phyloP scores from a whole-genome alignment of 129 eudicot genomes.

The Daucus carota region DH1_v3.0 NC_030384.2:35690501-35691000 shows the following conservation, averaged over 20 bases:
- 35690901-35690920: not conserved
- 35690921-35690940: not conserved
- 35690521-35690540: not conserved
- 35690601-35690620: constrained; percentile 87
- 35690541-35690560: not conserved
- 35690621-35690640: constrained; percentile 83
- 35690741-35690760: constrained; percentile 71
- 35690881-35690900: not conserved
- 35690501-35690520: not conserved
- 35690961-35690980: not conserved
- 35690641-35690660: constrained; percentile 70
- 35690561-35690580: no score
- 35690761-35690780: constrained; percentile 62
- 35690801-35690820: constrained; percentile 37
- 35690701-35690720: constrained; percentile 75
- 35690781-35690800: constrained; percentile 40
- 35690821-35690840: constrained; percentile 14
- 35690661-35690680: constrained; percentile 32
- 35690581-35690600: no score
- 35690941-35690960: constrained; percentile 1
- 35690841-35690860: not conserved
- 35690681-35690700: constrained; percentile 18
- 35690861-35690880: not conserved
- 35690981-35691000: not conserved
- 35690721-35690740: constrained; percentile 56